Percentiles rank a stretch among this genome's conserved stretches.
Evolutionary conservation across 352 stramenopile genomes (phyloP).

Genomic region (Phytophthora pini): DNA sequence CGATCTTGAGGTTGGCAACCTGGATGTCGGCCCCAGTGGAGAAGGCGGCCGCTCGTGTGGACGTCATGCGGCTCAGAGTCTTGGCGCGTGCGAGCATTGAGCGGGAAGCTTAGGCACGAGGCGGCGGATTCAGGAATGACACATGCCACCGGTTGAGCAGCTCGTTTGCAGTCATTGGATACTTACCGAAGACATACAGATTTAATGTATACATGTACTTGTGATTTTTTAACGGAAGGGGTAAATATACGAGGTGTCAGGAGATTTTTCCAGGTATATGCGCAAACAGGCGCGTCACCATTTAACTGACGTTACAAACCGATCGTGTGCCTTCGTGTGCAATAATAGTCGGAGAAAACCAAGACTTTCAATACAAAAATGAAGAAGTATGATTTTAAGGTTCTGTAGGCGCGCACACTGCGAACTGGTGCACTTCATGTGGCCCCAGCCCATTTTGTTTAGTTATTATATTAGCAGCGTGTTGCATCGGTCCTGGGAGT

Average conservation of each 20-base stretch:
- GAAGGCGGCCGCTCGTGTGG: slow-evolving; percentile 28
- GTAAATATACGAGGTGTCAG: slow-evolving; percentile 12
- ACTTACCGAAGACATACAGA: slow-evolving; percentile 2
- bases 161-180: background rate
- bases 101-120: slow-evolving; percentile 8
- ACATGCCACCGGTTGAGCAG: background rate
- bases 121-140: slow-evolving; percentile 24
- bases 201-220: background rate
- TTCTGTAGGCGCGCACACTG: slow-evolving; percentile 12
- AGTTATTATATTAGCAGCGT: slow-evolving; percentile 20
- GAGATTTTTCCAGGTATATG: slow-evolving; percentile 5
- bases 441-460: slow-evolving; percentile 7
- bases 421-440: slow-evolving; percentile 1
- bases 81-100: slow-evolving; percentile 27
- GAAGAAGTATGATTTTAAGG: slow-evolving; percentile 1
- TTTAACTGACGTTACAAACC: slow-evolving; percentile 2
- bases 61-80: slow-evolving; percentile 23
- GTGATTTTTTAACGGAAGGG: background rate
- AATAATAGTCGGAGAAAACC: no score
- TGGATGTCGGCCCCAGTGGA: slow-evolving; percentile 38
- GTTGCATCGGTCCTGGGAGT: slow-evolving; percentile 5
- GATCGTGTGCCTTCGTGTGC: no score
- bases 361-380: background rate
- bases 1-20: slow-evolving; percentile 50
- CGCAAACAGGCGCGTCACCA: slow-evolving; percentile 14